Evolutionary conservation across 352 stramenopile species (phyloP).

Genomic region (Phytopythium chamaehyphon): DNA sequence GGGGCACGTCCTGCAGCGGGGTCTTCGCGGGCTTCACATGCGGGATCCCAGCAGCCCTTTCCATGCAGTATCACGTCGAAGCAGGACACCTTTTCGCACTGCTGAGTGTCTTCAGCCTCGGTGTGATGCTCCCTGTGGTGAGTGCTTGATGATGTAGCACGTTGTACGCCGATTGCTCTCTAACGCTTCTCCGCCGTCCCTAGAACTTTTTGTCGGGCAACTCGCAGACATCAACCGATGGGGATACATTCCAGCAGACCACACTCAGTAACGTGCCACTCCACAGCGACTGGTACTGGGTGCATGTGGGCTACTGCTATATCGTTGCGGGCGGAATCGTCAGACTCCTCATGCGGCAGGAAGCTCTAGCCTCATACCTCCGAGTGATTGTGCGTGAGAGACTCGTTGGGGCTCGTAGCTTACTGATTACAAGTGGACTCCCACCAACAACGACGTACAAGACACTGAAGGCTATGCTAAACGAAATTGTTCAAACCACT

Average conservation of each 20-base stretch:
- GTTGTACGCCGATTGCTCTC: not conserved
- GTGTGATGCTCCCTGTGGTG: slow-evolving; percentile 71
- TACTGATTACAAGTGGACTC: slow-evolving; percentile 64
- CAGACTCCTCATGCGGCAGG: slow-evolving; percentile 44
- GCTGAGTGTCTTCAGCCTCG: slow-evolving; percentile 64
- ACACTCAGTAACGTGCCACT: slow-evolving; percentile 84
- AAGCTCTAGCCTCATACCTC: slow-evolving; percentile 40
- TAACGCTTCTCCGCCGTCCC: slow-evolving; percentile 1
- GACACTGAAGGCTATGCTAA: slow-evolving; percentile 35
- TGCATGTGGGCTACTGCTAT: slow-evolving; percentile 76
- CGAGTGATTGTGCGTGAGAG: slow-evolving; percentile 45
- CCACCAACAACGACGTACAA: slow-evolving; percentile 41
- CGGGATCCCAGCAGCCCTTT: slow-evolving; percentile 63
- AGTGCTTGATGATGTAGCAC: slow-evolving; percentile 7
- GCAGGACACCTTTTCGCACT: slow-evolving; percentile 57
- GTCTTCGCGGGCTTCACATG: slow-evolving; percentile 60
- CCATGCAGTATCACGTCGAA: slow-evolving; percentile 62
- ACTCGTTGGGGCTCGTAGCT: slow-evolving; percentile 62
- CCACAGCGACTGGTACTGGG: slow-evolving; percentile 75
- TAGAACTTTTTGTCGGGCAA: slow-evolving; percentile 74
- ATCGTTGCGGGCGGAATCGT: slow-evolving; percentile 51
- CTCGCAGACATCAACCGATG: slow-evolving; percentile 20
- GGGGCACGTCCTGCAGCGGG: slow-evolving; percentile 34
- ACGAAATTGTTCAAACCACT: slow-evolving; percentile 20
- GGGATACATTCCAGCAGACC: slow-evolving; percentile 63